Conservation (phyloP, 1,284 basidiomycete species). For the Athelia sp. region DNA sequence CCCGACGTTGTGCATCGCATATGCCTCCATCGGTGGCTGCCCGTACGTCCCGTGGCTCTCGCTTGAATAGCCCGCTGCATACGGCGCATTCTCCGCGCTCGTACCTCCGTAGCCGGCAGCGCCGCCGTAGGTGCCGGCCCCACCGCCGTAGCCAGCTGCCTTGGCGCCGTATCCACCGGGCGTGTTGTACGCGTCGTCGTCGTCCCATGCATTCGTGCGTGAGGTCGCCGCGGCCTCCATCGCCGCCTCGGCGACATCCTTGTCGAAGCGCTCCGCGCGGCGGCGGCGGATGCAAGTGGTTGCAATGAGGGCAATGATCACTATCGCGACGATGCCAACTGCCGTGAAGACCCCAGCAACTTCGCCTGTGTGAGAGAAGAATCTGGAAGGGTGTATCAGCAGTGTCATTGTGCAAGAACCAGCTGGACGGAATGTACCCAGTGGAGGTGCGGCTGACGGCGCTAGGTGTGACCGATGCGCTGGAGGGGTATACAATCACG, state of each 20-base stretch:
- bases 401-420: neutral
- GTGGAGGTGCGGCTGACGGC: neutral
- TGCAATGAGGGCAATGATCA: conserved; percentile 45
- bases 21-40: conserved; percentile 45
- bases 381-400: conserved; percentile 32
- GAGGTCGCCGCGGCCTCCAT: conserved; percentile 45
- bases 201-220: conserved; percentile 49
- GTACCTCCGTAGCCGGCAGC: conserved; percentile 13
- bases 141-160: conserved; percentile 28
- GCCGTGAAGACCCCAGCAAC: conserved; percentile 67
- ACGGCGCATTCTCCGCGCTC: neutral
- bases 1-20: conserved; percentile 50
- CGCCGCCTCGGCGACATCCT: conserved; percentile 64
- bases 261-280: conserved; percentile 60
- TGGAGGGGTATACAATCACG: too few relatives aligned
- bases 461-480: neutral
- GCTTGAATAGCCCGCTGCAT: conserved; percentile 44
- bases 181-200: conserved; percentile 37
- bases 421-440: neutral
- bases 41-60: conserved; percentile 57
- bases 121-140: conserved; percentile 20
- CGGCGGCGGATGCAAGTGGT: conserved; percentile 53
- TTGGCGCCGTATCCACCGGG: conserved; percentile 12
- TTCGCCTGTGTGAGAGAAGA: conserved; percentile 66
- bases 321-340: conserved; percentile 55